Evolutionary conservation across 1,284 basidiomycete genomes (phyloP), one percentile per base, ranked within the genome.

Genomic region (Trametes versicolor): DNA sequence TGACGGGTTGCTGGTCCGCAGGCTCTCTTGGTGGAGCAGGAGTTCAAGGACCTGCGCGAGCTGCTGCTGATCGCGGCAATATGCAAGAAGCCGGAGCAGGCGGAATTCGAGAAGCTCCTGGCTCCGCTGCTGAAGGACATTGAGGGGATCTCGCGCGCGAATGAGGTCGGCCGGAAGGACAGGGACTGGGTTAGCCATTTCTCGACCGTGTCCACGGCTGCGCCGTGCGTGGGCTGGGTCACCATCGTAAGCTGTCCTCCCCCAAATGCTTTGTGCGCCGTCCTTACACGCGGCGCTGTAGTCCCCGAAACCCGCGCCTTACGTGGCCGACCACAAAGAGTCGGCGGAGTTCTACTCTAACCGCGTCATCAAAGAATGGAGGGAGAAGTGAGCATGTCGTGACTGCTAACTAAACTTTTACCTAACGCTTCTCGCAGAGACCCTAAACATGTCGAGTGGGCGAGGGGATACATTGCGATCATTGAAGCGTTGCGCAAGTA

Each of bases 151-250:
- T 85, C 87, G 34, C 90, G 91, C 59, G 82, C 92, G 68, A 96
- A 96, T 78, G 96, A 98, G 70, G 88, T 89, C 61, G 91, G 93
- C 69, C 82, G 94, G 69, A 89, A 88, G 73, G 94, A 96, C 63
- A 83, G 93, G 66, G 92, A 94, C 60, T 95, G 92, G 87, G 90
- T 88, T 69, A 89, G 89, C 56, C 95, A 97, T 74, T 82, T 99
- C 48, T 91, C 87, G 41, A 87, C 91, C 39, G 82, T 99, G 39
- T 88, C 90, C 15, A 97, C 98, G 74, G 95, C 94, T 15, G 91
- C 90, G 1, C 85, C 91, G 10, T 90, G 87, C n/a, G 88, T 95
- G 59, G 97, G 92, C n/a, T 99, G 97, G 97, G 89, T 99, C 51
- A 87, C 91, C 53, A 83, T 91, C 60, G 95, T 96, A 72, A 77